Evolutionary conservation across 1,284 basidiomycete genomes (phyloP).

Genomic region (Naganishia sp.): DNA sequence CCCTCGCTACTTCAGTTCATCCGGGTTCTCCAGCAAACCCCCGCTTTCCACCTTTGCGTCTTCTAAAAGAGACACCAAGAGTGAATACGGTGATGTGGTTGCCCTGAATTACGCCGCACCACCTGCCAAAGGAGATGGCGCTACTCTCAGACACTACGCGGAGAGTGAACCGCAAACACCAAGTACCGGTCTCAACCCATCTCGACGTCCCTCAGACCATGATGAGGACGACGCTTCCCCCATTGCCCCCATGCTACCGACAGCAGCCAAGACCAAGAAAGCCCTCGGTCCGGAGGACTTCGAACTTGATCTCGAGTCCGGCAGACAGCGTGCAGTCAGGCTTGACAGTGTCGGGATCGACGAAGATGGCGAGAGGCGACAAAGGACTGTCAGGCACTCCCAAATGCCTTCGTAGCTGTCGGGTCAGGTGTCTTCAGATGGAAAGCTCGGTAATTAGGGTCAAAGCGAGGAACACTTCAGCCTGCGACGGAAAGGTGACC

Average conservation of each 20-base stretch:
- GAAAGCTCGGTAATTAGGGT: not conserved
- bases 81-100: conserved; percentile 8
- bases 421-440: not conserved
- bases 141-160: not conserved
- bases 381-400: conserved; percentile 18
- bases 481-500: too few species aligned
- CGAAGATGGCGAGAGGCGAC: conserved; percentile 19
- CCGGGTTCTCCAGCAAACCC: conserved; percentile 13
- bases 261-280: not conserved
- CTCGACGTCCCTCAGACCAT: not conserved
- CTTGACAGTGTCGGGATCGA: conserved; percentile 23
- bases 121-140: not conserved
- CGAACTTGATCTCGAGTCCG: conserved; percentile 15
- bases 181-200: not conserved
- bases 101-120: conserved; percentile 10
- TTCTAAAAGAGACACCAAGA: conserved; percentile 2
- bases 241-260: not conserved
- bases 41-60: conserved; percentile 7
- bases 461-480: too few species aligned
- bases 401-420: conserved; percentile 20
- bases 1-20: not conserved
- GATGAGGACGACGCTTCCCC: not conserved
- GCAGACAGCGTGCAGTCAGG: conserved; percentile 13
- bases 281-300: not conserved
- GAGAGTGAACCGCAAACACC: conserved; percentile 12